Conservation (phyloP, 495 filamentous ascomycete species). For the Penicillium desertorum region DNA sequence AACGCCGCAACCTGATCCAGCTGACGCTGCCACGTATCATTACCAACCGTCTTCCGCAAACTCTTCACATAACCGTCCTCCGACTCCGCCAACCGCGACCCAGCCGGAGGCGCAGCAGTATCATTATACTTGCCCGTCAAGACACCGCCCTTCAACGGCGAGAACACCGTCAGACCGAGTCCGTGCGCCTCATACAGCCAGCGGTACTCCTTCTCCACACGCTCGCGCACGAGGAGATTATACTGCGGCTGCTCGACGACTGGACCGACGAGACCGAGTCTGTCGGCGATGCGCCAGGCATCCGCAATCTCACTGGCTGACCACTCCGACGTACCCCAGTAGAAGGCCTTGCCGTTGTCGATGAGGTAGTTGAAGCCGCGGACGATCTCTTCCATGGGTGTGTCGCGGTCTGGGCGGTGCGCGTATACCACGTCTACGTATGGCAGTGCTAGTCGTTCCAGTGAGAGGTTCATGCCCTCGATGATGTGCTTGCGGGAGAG, state of each 20-base stretch:
- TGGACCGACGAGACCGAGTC: conserved; percentile 74
- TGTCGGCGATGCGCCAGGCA: conserved; percentile 72
- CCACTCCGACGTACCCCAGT: conserved; percentile 94
- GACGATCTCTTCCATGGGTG: conserved; percentile 85
- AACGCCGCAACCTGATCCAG: conserved; percentile 37
- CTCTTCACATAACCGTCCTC: conserved; percentile 36
- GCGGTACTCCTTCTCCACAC: conserved; percentile 74
- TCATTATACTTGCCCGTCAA: conserved; percentile 83
- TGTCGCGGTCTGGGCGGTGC: conserved; percentile 77
- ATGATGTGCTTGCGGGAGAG: conserved; percentile 81
- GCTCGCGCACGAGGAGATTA: conserved; percentile 69
- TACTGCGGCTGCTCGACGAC: conserved; percentile 84
- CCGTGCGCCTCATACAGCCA: conserved; percentile 63
- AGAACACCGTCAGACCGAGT: conserved; percentile 72
- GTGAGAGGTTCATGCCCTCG: conserved; percentile 63
- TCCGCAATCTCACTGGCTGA: conserved; percentile 74
- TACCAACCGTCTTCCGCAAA: conserved; percentile 30
- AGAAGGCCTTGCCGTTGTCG: conserved; percentile 73
- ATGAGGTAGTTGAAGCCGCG: conserved; percentile 82
- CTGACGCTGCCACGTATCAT: conserved; percentile 25
- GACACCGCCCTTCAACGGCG: conserved; percentile 68
- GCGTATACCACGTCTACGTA: conserved; percentile 80
- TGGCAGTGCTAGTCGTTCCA: conserved; percentile 68
- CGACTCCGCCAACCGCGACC: conserved; percentile 42
- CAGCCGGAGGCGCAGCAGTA: conserved; percentile 36